Evolutionary conservation across 805 yeast genomes (phyloP).

Genomic region (Saccharomycopsis selenospora): DNA sequence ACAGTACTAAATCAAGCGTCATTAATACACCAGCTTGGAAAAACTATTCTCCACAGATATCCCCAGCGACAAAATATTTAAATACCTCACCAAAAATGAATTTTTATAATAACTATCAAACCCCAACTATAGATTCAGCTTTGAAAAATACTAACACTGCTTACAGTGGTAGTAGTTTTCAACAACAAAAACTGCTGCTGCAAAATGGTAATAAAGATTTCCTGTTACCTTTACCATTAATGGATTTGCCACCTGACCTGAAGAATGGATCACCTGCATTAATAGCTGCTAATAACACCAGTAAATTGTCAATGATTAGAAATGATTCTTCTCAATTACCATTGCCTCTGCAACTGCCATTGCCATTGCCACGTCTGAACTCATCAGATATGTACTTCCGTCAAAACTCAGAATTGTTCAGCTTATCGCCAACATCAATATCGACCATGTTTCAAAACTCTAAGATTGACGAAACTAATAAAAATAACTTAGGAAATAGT

Average conservation of each 20-base stretch:
- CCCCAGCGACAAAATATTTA: conserved; percentile 17
- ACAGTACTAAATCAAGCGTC: neutral
- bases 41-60: conserved; percentile 11
- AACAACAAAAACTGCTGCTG: too few species aligned
- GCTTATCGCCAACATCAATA: conserved; percentile 14
- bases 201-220: conserved; percentile 19
- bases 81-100: conserved; percentile 9
- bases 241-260: conserved; percentile 13
- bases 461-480: conserved; percentile 7
- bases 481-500: neutral
- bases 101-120: conserved; percentile 1
- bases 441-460: conserved; percentile 14
- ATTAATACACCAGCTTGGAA: conserved; percentile 10
- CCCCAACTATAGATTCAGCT: neutral
- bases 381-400: neutral
- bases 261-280: neutral
- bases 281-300: too few species aligned
- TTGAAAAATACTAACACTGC: conserved; percentile 24
- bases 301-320: too few species aligned
- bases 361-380: too few species aligned
- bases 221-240: conserved; percentile 18
- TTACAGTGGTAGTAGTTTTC: too few species aligned
- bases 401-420: conserved; percentile 10
- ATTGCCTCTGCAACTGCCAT: too few species aligned
- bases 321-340: too few species aligned